Evolutionary conservation across 768 basidiomycete species (phyloP), one percentile per base, ranked within the genome.

Genomic region (Leccinum barrowsii): DNA sequence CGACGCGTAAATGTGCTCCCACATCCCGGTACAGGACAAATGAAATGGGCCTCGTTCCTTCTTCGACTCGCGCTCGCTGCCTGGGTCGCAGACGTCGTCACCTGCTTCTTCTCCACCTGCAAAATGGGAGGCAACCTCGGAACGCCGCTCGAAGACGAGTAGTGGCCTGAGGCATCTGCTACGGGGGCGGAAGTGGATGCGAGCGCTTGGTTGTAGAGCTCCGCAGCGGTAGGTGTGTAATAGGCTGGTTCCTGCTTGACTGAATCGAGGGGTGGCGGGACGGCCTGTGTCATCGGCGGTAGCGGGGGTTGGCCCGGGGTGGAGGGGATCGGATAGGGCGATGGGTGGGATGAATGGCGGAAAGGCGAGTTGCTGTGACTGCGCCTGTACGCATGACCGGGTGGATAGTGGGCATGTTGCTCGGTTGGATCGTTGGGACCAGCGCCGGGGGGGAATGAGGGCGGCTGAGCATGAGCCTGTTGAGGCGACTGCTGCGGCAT

Each of bases 1-100:
- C 91, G 82, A 70, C 92, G 85, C 67, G 94, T 98, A 74, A 98
- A 98, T n/a, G 94, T 96, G 73, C 92, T 94, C 48, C 92, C 93
- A 76, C 94, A 98, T 12, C 93, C 94, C 10, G 92, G 91, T 15
- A 98, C 92, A 5, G 95, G 94, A 74, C 94, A 98, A 59, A 86
- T 82, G 74, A 96, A 97, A 66, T 92, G 86, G 0, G 94, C 94
- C 70, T 94, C 92, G 68, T 94, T 95, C 66, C 92, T 81, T 52
- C 94, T 79, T 55, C 94, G 80, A 71, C 89, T 94, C 53, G 90
- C 90, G 70, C 92, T 94, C 12, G 94, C 94, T 3, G 90, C 81
- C 73, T 95, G 93, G 1, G 94, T 98, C 24, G 94, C 94, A 15
- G 88, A 88, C 21, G 94, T 96, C 44, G 94, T 98, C 32, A 98